A percentile compares a stretch with the other conserved stretches of the same genome.
Conservation (phyloP, 805 yeast genomes). For the Yamadazyma takamatsuzukensis region DNA sequence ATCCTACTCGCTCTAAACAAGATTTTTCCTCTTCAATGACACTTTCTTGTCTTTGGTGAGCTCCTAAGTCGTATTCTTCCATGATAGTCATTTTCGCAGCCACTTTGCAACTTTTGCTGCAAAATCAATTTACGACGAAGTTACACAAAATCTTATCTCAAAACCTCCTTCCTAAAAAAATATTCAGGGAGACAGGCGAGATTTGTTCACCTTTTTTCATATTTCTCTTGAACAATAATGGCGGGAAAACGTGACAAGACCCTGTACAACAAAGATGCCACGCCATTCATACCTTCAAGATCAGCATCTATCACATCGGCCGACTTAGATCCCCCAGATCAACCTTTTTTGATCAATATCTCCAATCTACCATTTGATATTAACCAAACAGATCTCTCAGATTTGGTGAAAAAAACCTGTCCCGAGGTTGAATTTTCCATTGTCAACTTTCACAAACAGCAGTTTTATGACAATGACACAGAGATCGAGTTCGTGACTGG, state of each 20-base stretch:
- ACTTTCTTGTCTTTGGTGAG: background rate
- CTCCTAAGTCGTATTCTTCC: too few species aligned
- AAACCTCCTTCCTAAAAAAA: too few species aligned
- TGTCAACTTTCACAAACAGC: constrained; percentile 3
- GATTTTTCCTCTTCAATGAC: background rate
- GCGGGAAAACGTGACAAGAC: too few species aligned
- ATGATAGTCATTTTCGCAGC: too few species aligned
- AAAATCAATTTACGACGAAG: constrained; percentile 7
- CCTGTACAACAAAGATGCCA: constrained; percentile 21
- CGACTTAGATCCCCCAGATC: background rate
- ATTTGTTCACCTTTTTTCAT: too few species aligned
- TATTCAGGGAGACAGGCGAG: constrained; percentile 5
- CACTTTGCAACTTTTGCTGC: constrained; percentile 3
- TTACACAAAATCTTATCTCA: constrained; percentile 9
- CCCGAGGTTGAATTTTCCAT: constrained; percentile 5
- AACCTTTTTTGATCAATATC: constrained; percentile 6
- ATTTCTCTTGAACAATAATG: too few species aligned
- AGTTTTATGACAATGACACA: background rate
- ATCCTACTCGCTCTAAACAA: background rate
- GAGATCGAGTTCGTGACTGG: constrained; percentile 1
- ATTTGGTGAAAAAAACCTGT: constrained; percentile 8
- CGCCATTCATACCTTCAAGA: constrained; percentile 17
- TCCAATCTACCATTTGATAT: constrained; percentile 14
- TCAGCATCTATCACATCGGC: background rate
- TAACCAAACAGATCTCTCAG: constrained; percentile 9